These are phyloP conservation scores for Escallonia herrerae DNA, from an alignment of 129 eudicot genomes.

Conservation along the genomic window DNA sequence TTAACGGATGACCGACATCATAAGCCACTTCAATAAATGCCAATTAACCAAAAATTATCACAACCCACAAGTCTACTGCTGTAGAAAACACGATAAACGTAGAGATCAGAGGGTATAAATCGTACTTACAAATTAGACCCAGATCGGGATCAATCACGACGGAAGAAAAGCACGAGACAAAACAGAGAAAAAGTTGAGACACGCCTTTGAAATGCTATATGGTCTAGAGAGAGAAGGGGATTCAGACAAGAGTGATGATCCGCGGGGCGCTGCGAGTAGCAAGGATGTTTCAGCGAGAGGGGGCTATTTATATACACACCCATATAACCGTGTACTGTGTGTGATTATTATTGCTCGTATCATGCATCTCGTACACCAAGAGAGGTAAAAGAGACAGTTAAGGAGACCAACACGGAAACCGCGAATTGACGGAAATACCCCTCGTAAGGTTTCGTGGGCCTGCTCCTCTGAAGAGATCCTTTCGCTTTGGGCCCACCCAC, in stretches of 20 bases:
- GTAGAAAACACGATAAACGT: not conserved
- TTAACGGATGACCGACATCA: not conserved
- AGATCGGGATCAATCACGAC: constrained; percentile 7
- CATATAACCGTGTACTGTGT: not conserved
- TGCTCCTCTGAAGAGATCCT: not conserved
- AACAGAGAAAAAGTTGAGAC: not conserved
- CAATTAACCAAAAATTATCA: not conserved
- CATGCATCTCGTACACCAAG: not conserved
- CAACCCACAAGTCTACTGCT: not conserved
- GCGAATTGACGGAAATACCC: constrained; percentile 3
- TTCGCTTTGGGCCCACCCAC: not conserved
- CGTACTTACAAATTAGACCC: constrained; percentile 24
- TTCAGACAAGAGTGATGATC: not conserved
- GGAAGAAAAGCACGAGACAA: not conserved
- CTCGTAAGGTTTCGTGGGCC: not conserved
- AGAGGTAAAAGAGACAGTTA: not conserved
- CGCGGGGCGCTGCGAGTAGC: not conserved
- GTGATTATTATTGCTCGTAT: not conserved
- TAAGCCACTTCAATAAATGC: constrained; percentile 1
- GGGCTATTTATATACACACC: not conserved
- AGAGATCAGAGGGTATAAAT: not conserved
- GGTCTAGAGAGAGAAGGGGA: not conserved
- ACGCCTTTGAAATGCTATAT: not conserved
- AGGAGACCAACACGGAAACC: not conserved
- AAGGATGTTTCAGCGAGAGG: not conserved